Base-by-base conservation (phyloP, 2,329 filamentous ascomycete species). In the Clathrospora elynae region DNA sequence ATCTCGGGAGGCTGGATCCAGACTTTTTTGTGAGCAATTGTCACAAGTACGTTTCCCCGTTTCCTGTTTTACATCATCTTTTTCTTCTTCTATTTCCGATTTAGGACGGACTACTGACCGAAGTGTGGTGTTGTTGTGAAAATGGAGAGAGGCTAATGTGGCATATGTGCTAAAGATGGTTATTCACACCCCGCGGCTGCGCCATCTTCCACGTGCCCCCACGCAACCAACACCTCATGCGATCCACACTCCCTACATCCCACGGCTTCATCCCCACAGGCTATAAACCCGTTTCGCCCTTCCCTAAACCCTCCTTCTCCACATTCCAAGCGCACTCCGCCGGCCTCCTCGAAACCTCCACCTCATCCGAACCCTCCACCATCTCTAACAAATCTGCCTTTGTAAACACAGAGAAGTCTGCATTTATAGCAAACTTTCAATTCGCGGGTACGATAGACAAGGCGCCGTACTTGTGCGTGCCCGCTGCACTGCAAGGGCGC, bases 21-120 rank as follows among this genome's bases (percentile, higher is more conserved):
- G 91, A 96, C 68, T 96, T 95, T 72, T 88, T 95, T 62, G 80
- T 92, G 10, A 86, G 79, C 41, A 96, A 96, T 67, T 88, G 84
- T 16, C 64, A 67, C 38, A 68, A 67, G 61, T 66, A 36, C 32
- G 59, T 57, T 12, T 11, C 17, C 23, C 14, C 11, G 12, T 13
- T 29, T 19, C 7, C 10, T 14, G 2, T 28, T 22, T n/a, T 5
- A n/a, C 6, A 9, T 3, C 14, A 12, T 26, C 14, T 8, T 40
- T n/a, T 25, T 11, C 10, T 1, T 11, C 11, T 1, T 10, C 5
- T 35, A 18, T 13, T 17, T 33, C 7, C n/a, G 24, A 10, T 9
- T 5, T 6, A 9, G 13, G 23, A 6, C 8, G 30, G 13, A 20
- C 4, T n/a, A 16, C 18, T 35, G n/a, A 35, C 10, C 24, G 5